phyloP scores from a whole-genome alignment of 805 yeast species.

The Ogataea corticis region DNA sequence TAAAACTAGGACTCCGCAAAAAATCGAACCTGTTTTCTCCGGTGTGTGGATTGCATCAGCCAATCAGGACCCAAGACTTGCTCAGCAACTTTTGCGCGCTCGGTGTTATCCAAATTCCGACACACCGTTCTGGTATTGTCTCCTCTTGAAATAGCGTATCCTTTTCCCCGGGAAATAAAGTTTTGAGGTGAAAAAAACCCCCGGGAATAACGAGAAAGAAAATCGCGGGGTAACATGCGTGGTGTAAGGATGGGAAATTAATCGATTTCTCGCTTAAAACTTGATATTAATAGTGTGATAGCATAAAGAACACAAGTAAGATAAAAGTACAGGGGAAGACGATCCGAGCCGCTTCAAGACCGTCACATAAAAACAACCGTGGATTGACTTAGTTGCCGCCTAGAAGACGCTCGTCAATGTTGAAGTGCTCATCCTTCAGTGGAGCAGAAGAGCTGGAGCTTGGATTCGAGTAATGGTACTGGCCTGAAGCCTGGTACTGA shows the following conservation, averaged over 20 bases:
- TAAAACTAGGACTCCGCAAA: slow-evolving; percentile 2
- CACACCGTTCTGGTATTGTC: neutral
- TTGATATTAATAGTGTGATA: no score
- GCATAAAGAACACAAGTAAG: neutral
- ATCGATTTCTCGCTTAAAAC: neutral
- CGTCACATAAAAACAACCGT: neutral
- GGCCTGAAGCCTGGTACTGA: slow-evolving; percentile 12
- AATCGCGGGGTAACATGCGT: slow-evolving; percentile 3
- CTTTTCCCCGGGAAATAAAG: slow-evolving; percentile 11
- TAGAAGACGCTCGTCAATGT: slow-evolving; percentile 31
- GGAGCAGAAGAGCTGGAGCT: slow-evolving; percentile 6
- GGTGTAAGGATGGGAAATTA: neutral
- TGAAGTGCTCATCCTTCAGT: slow-evolving; percentile 28
- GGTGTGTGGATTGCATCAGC: neutral
- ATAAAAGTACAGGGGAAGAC: slow-evolving; percentile 1
- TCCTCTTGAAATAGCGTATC: neutral
- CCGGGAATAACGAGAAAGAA: neutral
- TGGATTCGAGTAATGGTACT: slow-evolving; percentile 13
- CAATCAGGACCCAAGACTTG: slow-evolving; percentile 2
- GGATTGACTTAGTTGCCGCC: slow-evolving; percentile 20
- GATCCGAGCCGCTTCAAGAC: neutral
- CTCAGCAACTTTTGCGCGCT: neutral
- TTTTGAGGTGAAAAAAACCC: neutral
- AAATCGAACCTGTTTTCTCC: neutral
- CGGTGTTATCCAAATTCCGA: neutral